phyloP scores from a whole-genome alignment of 2,329 filamentous ascomycete genomes.

The Ophidiomyces ophidiicola region DNA sequence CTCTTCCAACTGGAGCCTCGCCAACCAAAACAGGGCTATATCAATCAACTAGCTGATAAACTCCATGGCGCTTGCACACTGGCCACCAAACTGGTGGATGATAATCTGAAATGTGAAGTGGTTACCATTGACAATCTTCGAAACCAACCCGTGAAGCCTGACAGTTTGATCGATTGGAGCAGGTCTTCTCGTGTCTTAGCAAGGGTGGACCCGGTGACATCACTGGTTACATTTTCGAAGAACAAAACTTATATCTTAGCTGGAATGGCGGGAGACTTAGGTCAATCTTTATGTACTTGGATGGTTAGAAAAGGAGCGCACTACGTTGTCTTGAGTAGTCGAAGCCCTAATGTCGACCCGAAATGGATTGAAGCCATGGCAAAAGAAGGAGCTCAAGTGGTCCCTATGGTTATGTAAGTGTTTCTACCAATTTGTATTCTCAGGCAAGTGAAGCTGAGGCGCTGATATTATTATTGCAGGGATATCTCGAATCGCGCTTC shows the following conservation, averaged over 20 bases:
- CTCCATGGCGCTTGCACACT: too few species aligned
- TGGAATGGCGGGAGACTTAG: constrained; percentile 23
- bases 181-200: not conserved
- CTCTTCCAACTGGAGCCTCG: too few species aligned
- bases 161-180: not conserved
- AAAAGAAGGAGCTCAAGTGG: constrained; percentile 4
- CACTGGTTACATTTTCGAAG: not conserved
- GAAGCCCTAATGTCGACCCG: constrained; percentile 19
- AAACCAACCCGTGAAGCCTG: too few species aligned
- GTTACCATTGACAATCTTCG: too few species aligned
- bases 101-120: too few species aligned
- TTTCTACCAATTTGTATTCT: not conserved
- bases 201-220: not conserved
- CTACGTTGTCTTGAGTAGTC: constrained; percentile 22
- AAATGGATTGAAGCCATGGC: constrained; percentile 14
- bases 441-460: not conserved
- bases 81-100: too few species aligned
- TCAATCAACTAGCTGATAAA: too few species aligned
- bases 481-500: constrained; percentile 15
- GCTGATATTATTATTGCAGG: constrained; percentile 5
- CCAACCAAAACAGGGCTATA: too few species aligned
- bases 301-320: constrained; percentile 23
- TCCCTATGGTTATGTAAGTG: constrained; percentile 8
- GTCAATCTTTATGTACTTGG: constrained; percentile 22
- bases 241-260: constrained; percentile 25